Percentiles rank a stretch among this genome's conserved stretches.
These are phyloP conservation scores for Kwoniella shivajii DNA, from an alignment of 1,284 basidiomycete genomes.

Conservation along the genomic window DNA sequence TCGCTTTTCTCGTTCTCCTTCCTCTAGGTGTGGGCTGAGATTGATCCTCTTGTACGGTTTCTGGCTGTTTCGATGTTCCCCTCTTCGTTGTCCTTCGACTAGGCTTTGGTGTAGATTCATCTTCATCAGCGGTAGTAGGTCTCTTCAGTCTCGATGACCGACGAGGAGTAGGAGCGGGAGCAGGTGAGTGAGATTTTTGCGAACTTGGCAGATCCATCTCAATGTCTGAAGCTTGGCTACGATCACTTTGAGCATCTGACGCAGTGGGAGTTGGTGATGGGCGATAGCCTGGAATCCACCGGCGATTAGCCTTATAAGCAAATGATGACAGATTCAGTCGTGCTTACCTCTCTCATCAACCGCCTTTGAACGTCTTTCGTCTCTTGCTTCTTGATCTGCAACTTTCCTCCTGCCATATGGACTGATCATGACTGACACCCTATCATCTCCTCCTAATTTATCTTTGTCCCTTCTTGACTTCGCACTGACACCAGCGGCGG, in stretches of 20 bases:
- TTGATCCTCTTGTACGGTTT: constrained; percentile 13
- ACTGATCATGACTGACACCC: constrained; percentile 48
- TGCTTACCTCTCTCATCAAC: constrained; percentile 22
- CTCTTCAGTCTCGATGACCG: constrained; percentile 39
- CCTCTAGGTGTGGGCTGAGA: constrained; percentile 20
- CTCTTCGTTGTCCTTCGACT: constrained; percentile 21
- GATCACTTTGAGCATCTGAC: constrained; percentile 23
- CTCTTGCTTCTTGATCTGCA: constrained; percentile 34
- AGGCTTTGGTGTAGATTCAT: constrained; percentile 32
- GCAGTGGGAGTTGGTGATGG: constrained; percentile 21
- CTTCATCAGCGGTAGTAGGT: constrained; percentile 12
- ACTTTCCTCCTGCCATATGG: constrained; percentile 49
- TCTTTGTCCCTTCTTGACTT: constrained; percentile 35
- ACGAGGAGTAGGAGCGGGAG: constrained; percentile 35
- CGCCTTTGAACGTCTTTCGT: constrained; percentile 22
- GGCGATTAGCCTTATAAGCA: neutral
- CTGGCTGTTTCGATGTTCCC: constrained; percentile 18
- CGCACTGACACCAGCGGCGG: constrained; percentile 38
- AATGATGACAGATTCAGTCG: neutral
- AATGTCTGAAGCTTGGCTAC: constrained; percentile 17
- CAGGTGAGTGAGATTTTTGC: constrained; percentile 14
- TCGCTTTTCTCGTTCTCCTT: constrained; percentile 21
- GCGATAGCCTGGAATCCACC: constrained; percentile 15
- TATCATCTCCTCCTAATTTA: constrained; percentile 31
- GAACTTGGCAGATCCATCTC: constrained; percentile 17